Percentiles rank a stretch among this genome's conserved stretches.
phyloP scores from a whole-genome alignment of 306 rosid genomes.

The Macrotyloma uniflorum region DNA sequence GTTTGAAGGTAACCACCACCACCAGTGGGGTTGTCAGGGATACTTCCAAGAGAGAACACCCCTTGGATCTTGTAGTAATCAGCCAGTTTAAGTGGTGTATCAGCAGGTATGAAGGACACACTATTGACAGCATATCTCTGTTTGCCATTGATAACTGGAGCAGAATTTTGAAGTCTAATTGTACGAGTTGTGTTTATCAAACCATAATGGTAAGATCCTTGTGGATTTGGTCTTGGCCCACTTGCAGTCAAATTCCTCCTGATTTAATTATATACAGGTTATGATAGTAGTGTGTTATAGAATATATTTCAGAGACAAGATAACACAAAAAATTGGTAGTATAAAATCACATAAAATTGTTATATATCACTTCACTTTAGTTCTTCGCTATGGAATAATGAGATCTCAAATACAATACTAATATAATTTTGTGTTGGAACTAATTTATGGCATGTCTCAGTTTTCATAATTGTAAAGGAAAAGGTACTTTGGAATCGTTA shows the following conservation, averaged over 20 bases:
- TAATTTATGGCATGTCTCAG: not conserved
- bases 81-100: conserved; percentile 88
- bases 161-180: conserved; percentile 69
- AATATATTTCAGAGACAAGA: not conserved
- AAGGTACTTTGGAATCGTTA: too few relatives aligned
- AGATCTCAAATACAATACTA: not conserved
- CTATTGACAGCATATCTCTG: conserved; percentile 86
- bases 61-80: conserved; percentile 82
- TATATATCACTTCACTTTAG: not conserved
- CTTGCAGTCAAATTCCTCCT: conserved; percentile 89
- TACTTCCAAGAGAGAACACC: conserved; percentile 69
- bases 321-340: not conserved
- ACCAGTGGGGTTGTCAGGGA: conserved; percentile 64
- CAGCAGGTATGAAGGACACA: conserved; percentile 73
- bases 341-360: not conserved
- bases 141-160: conserved; percentile 71
- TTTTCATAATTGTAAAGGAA: not conserved
- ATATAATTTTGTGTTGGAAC: not conserved
- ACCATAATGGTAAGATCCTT: conserved; percentile 91
- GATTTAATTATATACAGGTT: conserved; percentile 34
- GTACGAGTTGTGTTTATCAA: conserved; percentile 72
- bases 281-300: not conserved
- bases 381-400: not conserved
- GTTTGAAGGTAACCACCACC: conserved; percentile 71
- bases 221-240: conserved; percentile 96